phyloP scores from a whole-genome alignment of 2,329 filamentous ascomycete species.

The Nigrospora oryzae region DNA sequence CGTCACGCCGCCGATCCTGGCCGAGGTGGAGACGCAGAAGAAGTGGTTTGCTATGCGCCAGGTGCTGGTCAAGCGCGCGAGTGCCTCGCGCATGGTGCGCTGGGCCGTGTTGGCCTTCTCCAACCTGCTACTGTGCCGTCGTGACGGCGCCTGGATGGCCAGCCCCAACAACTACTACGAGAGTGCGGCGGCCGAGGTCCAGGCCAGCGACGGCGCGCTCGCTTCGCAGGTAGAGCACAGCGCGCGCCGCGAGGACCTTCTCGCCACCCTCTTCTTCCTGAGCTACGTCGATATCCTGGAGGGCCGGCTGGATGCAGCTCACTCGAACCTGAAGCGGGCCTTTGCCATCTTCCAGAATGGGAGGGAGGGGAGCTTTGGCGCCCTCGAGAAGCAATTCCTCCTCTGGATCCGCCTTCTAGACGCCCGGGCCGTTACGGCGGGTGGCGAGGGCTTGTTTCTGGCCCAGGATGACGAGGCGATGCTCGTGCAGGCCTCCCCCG shows the following conservation, averaged over 20 bases:
- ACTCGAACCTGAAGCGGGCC: slow-evolving; percentile 39
- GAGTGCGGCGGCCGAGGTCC: slow-evolving; percentile 24
- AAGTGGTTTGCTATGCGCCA: slow-evolving; percentile 42
- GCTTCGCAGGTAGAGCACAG: slow-evolving; percentile 17
- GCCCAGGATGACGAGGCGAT: slow-evolving; percentile 36
- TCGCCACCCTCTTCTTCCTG: slow-evolving; percentile 44
- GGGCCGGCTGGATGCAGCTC: slow-evolving; percentile 32
- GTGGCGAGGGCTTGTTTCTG: slow-evolving; percentile 45
- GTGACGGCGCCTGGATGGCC: slow-evolving; percentile 20
- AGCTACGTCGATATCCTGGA: slow-evolving; percentile 43
- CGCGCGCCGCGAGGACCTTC: slow-evolving; percentile 28
- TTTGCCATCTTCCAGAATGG: slow-evolving; percentile 36
- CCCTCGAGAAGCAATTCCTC: slow-evolving; percentile 37
- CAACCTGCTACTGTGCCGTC: slow-evolving; percentile 30
- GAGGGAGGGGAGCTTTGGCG: slow-evolving; percentile 24
- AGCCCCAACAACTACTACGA: slow-evolving; percentile 28
- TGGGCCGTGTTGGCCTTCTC: slow-evolving; percentile 43
- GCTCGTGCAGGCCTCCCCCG: slow-evolving; percentile 33
- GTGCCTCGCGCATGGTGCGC: slow-evolving; percentile 34
- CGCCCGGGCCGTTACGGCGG: slow-evolving; percentile 45
- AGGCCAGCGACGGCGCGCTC: slow-evolving; percentile 7
- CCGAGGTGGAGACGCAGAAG: slow-evolving; percentile 42
- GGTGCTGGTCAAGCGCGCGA: slow-evolving; percentile 37
- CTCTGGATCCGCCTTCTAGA: slow-evolving; percentile 48
- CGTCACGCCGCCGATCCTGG: slow-evolving; percentile 42